Conservation (phyloP, 1,284 basidiomycete genomes). For the Cystobasidium slooffiae region DNA sequence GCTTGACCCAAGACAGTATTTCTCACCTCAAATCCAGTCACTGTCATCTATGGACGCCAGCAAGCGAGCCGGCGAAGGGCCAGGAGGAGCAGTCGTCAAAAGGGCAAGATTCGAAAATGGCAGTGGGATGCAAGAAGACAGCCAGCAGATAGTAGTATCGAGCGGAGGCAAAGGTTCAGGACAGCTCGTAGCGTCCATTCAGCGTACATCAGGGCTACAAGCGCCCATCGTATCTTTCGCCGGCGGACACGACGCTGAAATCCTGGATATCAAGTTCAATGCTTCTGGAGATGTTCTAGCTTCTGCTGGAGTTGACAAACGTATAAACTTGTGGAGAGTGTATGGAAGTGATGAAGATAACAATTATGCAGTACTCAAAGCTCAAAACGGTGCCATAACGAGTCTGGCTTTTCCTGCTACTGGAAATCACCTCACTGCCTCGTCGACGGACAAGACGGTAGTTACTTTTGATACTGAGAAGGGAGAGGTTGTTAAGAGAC, state of each 20-base stretch:
- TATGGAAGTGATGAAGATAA: conserved; percentile 51
- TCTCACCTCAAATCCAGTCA: neutral
- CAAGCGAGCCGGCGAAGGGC: conserved; percentile 30
- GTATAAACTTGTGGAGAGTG: conserved; percentile 52
- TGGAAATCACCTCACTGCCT: conserved; percentile 66
- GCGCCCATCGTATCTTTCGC: conserved; percentile 53
- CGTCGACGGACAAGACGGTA: conserved; percentile 81
- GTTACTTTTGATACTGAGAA: conserved; percentile 73
- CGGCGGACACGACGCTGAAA: conserved; percentile 50
- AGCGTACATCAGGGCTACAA: conserved; percentile 50
- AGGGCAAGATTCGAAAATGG: conserved; percentile 46
- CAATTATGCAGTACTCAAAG: conserved; percentile 40
- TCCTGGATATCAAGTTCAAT: conserved; percentile 54
- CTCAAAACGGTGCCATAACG: conserved; percentile 41
- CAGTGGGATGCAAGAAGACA: conserved; percentile 42
- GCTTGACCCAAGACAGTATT: neutral
- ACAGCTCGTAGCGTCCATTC: conserved; percentile 51
- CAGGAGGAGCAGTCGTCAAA: conserved; percentile 45
- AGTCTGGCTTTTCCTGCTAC: conserved; percentile 37
- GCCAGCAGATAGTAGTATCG: conserved; percentile 50
- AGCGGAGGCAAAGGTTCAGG: conserved; percentile 45
- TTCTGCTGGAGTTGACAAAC: conserved; percentile 52
- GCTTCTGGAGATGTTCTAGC: conserved; percentile 53
- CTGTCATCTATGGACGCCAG: conserved; percentile 19
- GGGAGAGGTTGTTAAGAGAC: conserved; percentile 70